Base-by-base conservation (phyloP, 1,284 basidiomycete genomes). In the Microbotryum silenes-acaulis region DNA sequence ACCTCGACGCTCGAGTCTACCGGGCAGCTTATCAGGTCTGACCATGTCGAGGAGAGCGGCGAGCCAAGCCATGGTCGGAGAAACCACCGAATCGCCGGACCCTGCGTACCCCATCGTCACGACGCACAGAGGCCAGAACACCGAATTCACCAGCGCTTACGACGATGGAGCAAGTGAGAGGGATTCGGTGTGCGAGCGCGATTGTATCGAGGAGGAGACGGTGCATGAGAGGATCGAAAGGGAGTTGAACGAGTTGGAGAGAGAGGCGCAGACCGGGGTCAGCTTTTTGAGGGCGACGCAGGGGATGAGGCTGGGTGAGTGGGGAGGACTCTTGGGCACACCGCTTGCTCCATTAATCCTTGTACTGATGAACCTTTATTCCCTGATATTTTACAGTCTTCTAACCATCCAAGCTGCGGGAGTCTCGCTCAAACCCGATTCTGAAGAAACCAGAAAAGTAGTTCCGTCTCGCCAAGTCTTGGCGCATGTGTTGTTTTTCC, bases 171-270 rank as follows among this genome's bases (percentile, higher is more conserved):
- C 51, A 9, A 25, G 37, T 25, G 55, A 48, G 5, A 51, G n/a
- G 10, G 47, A 57, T 4, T 57, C 23, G 18, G 46, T 27, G 2
- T 51, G 51, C 6, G 47, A 52, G 27, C 51, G 54, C 7, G 49
- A 54, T 1, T 60, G 60, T 6, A 57, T 45, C 48, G 56, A 64
- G 18, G 67, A 66, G n/a, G 67, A 69, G 47, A 69, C 65, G 23
- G 63, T 69, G 25, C 63, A 67, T 18, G 65, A 69, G 48, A 57
- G 65, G 21, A 69, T 69, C 42, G 63, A 64, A 54, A 47, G 67
- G 12, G 67, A 69, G 47, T 42, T 69, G 54, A 56, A 57, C 49
- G 65, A 69, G 51, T 51, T 67, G 21, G 67, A 69, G 55, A 47
- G 48, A 3, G 33, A 54, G 20, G 48, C 18, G 20, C 4, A 44